Base-by-base conservation (phyloP, 805 yeast species). In the Schwanniomyces polymorphus region DNA sequence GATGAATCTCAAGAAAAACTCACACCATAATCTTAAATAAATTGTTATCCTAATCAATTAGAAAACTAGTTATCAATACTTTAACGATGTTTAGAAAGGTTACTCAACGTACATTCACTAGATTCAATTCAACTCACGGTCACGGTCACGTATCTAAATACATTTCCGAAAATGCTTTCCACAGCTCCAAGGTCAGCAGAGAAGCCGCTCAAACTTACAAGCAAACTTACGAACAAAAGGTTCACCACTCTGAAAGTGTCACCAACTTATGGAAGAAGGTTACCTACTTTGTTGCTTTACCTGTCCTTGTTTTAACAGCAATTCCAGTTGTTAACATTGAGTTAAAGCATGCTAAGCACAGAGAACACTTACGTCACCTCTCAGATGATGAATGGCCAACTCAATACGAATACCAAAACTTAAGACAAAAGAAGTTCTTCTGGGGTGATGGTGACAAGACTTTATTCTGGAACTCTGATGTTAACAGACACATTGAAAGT, bases 361-460 rank as follows among this genome's bases (percentile, higher is more conserved):
- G 94, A 77, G 80, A 79, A 67, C 94, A 87, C 72, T 74, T 82
- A 61, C 74, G 68, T 57, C 85, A 84, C 62, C 75, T 89, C 48
- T 69, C 90, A 28, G 97, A 91, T 68, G 92, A 86, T 59, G 96
- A 91, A 67, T 88, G 96, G 91, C 97, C 97, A 64, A 75, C 70
- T 52, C 94, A 87, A 73, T 88, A 88, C 78, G 91, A 85, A 61
- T 94, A 82, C 83, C 91, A 86, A 80, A 94, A 94, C 81, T 70
- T 91, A 60, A 89, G 98, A 83, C 67, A 70, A 66, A 85, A 83
- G 70, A 85, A 87, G 67, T 92, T 82, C 82, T 92, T 91, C 86
- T 94, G 98, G 98, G 99, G 99, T 67, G 92, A 94, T 67, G 98
- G 99, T 68, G 97, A 91, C 80, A 85, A 88, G 82, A 90, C 98